Conservation (phyloP, 108 stramenopile species). For the Skeletonema costatum region DNA sequence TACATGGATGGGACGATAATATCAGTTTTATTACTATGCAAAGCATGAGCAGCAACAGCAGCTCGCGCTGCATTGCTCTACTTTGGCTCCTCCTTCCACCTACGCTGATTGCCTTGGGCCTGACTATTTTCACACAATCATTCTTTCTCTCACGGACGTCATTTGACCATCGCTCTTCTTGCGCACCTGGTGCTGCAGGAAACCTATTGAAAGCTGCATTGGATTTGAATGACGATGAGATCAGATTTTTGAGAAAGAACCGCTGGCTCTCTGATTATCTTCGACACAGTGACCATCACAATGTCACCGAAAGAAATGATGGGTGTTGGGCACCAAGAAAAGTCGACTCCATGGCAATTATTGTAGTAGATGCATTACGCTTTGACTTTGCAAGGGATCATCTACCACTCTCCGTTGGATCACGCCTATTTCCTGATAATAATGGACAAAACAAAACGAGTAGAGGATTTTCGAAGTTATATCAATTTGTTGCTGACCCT, state of each 20-base stretch:
- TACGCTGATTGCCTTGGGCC: constrained; percentile 31
- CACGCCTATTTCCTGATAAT: constrained; percentile 44
- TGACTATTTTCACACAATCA: constrained; percentile 52
- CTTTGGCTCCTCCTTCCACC: constrained; percentile 4
- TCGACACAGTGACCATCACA: not conserved
- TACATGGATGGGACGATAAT: not conserved
- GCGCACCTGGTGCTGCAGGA: constrained; percentile 17
- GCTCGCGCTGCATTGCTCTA: not conserved
- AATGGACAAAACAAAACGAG: constrained; percentile 10
- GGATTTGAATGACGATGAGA: constrained; percentile 11
- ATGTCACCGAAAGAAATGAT: not conserved
- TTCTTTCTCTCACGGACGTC: constrained; percentile 78
- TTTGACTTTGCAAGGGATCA: constrained; percentile 92
- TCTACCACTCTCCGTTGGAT: constrained; percentile 74
- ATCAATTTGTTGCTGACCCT: constrained; percentile 95
- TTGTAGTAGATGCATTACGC: constrained; percentile 95
- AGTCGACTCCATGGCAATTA: constrained; percentile 79
- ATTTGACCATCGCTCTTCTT: constrained; percentile 47
- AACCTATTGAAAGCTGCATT: constrained; percentile 2
- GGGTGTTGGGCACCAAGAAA: constrained; percentile 83
- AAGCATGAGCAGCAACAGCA: not conserved
- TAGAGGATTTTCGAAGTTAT: constrained; percentile 58
- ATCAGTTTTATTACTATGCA: no score
- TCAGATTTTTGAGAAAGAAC: constrained; percentile 10
- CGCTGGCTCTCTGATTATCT: constrained; percentile 16